phyloP scores from a whole-genome alignment of 1,284 basidiomycete species.

The Phenoliferia sp. region DNA sequence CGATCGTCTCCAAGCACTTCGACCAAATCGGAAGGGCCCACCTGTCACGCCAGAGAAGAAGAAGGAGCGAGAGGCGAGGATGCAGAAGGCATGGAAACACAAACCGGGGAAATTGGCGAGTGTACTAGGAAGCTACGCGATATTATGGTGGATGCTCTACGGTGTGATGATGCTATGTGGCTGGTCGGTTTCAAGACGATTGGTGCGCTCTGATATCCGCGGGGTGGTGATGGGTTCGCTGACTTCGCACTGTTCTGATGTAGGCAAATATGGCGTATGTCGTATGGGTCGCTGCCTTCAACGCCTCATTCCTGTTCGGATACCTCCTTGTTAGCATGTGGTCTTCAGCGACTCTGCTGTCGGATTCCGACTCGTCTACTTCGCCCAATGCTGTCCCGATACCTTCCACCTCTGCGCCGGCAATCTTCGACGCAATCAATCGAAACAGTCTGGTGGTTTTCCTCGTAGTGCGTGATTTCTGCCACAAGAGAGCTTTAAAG shows the following conservation, averaged over 20 bases:
- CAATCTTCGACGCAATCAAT: conserved; percentile 74
- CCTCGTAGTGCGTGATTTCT: conserved; percentile 55
- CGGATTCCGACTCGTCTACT: neutral
- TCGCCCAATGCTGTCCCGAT: neutral
- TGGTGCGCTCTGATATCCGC: conserved; percentile 49
- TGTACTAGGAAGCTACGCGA: conserved; percentile 68
- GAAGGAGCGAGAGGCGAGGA: conserved; percentile 22
- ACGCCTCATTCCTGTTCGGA: conserved; percentile 74
- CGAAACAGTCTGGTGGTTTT: conserved; percentile 74
- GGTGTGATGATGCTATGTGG: conserved; percentile 43
- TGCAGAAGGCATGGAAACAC: conserved; percentile 2
- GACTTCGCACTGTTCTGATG: neutral
- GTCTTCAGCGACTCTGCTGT: conserved; percentile 6
- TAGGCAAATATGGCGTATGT: conserved; percentile 87
- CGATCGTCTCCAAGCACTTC: neutral
- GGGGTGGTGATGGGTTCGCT: neutral
- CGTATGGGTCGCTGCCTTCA: conserved; percentile 84
- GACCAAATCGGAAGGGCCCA: neutral
- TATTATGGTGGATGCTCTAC: conserved; percentile 69
- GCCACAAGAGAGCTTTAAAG: neutral
- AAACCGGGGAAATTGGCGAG: conserved; percentile 59
- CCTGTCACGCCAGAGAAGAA: neutral
- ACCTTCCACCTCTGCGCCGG: conserved; percentile 43
- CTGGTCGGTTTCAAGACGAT: conserved; percentile 60
- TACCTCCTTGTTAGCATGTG: conserved; percentile 69